Conservation (phyloP, 2,329 filamentous ascomycete species). For the Chrysoporthe puriensis region DNA sequence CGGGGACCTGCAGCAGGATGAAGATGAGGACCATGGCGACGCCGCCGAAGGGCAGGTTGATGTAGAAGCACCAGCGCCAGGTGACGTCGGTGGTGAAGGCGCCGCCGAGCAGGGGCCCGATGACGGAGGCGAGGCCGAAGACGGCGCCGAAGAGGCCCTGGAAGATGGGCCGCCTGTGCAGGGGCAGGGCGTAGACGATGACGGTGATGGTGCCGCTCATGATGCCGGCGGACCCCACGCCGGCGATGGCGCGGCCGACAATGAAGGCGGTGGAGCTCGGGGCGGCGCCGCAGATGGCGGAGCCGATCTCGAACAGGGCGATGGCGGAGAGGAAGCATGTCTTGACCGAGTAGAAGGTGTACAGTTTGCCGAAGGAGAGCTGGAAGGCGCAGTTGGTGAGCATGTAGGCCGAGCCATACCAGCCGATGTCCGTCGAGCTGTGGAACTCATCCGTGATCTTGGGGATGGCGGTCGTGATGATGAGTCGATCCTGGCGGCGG, state of each 20-base stretch:
- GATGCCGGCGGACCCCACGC: conserved; percentile 44
- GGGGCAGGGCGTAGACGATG: conserved; percentile 41
- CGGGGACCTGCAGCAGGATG: conserved; percentile 37
- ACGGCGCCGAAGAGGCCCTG: conserved; percentile 42
- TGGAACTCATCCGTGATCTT: conserved; percentile 45
- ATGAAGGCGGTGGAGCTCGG: conserved; percentile 46
- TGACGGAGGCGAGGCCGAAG: conserved; percentile 41
- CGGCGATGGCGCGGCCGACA: conserved; percentile 45
- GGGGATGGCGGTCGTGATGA: conserved; percentile 45
- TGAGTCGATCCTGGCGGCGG: conserved; percentile 37
- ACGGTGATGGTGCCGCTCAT: conserved; percentile 42
- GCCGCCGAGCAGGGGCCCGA: conserved; percentile 44
- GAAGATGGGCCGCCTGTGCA: conserved; percentile 40
- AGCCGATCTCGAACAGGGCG: conserved; percentile 44
- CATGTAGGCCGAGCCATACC: conserved; percentile 45
- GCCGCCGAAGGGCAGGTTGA: conserved; percentile 44
- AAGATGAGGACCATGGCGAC: conserved; percentile 36
- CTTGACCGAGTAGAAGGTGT: conserved; percentile 44
- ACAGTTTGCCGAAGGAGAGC: conserved; percentile 46
- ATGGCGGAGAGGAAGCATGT: conserved; percentile 38
- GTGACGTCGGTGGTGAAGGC: conserved; percentile 43
- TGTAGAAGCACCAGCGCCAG: conserved; percentile 44
- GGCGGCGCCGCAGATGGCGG: conserved; percentile 45
- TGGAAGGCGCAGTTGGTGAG: conserved; percentile 44
- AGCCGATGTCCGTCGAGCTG: conserved; percentile 43